Evolutionary conservation across 768 basidiomycete species (phyloP), one percentile per base, ranked within the genome.

Genomic region (Pleurotus salmoneostramineus): DNA sequence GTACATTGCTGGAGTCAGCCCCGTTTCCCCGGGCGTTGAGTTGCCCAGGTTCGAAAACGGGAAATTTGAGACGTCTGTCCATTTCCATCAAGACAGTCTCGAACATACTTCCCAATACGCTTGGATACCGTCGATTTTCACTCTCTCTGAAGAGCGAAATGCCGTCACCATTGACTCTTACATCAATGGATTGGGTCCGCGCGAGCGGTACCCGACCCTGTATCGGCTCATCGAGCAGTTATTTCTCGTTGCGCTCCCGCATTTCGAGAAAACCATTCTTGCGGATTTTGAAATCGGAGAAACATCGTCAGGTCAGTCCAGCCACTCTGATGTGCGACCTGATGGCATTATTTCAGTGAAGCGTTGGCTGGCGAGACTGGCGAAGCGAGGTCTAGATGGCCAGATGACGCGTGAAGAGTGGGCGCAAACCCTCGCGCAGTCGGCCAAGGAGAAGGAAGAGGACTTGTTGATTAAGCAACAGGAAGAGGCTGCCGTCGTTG

Each of bases 81-180:
- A 11, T 8, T 35, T 52, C 27, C 12, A 51, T 15, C 31, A 49
- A 4, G 36, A 34, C 6, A 12, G 3, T 5, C 15, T 51, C 12
- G 21, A 32, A 42, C 56, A 59, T 46, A 14, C 15, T 17, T 63
- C 62, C 5, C 8, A 15, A 3, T 63, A 56, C 33, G 51, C 62
- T 5, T 62, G 63, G 63, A 58, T 64, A 4, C 62, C 62, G 0
- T 60, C 63, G 5, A 33, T 64, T 35, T 64, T 64, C 36, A 52
- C 36, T 14, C 56, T 64, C 17, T 50, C 50, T 1, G 10, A 50
- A 11, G 61, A 62, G 46, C 62, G 61, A 27, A 60, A 32, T 15
- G 59, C 58, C 6, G 59, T 61, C 14, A 47, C 32, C 12, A 64
- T 64, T 43, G 43, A 60, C 6, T 58, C 58, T 3, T 64, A 64